Percentiles rank a stretch among this genome's conserved stretches.
phyloP scores from a whole-genome alignment of 139 green algal genomes.

The Gonium pectorale region DNA sequence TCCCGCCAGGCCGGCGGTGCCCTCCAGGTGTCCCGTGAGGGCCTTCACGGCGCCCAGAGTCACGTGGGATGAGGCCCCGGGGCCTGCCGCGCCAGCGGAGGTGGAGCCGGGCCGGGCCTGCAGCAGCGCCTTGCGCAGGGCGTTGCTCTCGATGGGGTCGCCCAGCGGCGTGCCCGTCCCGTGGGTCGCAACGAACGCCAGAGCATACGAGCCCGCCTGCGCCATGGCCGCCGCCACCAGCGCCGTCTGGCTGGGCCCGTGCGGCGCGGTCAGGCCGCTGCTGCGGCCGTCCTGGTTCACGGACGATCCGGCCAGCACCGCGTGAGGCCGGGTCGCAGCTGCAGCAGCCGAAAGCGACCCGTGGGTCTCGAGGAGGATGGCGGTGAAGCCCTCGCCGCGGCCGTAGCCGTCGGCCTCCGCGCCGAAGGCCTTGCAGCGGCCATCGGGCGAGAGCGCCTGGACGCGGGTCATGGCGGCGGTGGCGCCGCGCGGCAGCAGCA shows the following conservation, averaged over 20 bases:
- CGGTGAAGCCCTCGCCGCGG: conserved; percentile 81
- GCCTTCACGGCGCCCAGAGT: conserved; percentile 76
- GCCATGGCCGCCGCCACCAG: conserved; percentile 67
- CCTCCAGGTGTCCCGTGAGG: conserved; percentile 81
- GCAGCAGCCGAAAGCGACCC: background rate
- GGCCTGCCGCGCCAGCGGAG: too few species aligned
- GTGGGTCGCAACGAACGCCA: conserved; percentile 61
- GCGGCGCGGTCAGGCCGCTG: conserved; percentile 86
- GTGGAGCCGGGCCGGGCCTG: background rate
- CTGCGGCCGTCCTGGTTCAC: conserved; percentile 94
- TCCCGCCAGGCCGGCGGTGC: conserved; percentile 82
- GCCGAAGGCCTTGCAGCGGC: conserved; percentile 88
- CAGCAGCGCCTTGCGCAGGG: conserved; percentile 73
- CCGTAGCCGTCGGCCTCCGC: conserved; percentile 88
- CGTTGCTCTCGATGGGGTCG: conserved; percentile 86
- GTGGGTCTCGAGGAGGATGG: conserved; percentile 63
- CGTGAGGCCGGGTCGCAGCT: conserved; percentile 17
- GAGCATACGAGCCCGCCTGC: conserved; percentile 18
- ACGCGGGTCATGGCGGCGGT: conserved; percentile 79
- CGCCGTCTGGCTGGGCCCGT: conserved; percentile 82
- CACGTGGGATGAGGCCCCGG: background rate
- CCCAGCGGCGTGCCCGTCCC: conserved; percentile 83
- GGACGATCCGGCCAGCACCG: conserved; percentile 69
- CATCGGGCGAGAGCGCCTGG: conserved; percentile 71
- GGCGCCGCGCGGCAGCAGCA: conserved; percentile 74